Conservation (phyloP, 225 moss, liverwort and hornwort species). For the Physcomitrellopsis africana region DNA sequence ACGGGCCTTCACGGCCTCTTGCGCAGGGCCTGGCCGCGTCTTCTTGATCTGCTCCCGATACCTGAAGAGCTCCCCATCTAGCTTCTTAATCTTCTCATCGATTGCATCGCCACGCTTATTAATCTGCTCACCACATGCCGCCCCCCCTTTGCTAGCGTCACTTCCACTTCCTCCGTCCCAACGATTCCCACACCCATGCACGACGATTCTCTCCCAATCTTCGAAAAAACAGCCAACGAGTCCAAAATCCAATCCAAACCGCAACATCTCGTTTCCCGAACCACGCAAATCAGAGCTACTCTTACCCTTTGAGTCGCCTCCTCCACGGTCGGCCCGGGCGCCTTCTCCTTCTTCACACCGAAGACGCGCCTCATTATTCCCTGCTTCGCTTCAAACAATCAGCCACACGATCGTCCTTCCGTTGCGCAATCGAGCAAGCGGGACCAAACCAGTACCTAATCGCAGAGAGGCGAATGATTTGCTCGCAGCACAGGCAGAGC, state of each 20-base stretch:
- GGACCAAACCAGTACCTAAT: slow-evolving; percentile 5
- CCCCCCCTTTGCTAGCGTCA: not conserved
- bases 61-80: slow-evolving; percentile 88
- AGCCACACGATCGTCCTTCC: not conserved
- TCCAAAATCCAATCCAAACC: not conserved
- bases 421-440: not conserved
- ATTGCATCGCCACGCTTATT: slow-evolving; percentile 92
- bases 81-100: slow-evolving; percentile 94
- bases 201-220: not conserved
- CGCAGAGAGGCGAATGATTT: slow-evolving; percentile 14
- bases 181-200: slow-evolving; percentile 13
- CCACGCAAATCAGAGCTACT: not conserved
- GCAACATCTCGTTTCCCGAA: not conserved
- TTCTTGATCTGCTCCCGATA: slow-evolving; percentile 98
- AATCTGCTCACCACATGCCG: slow-evolving; percentile 54
- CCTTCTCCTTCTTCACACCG: slow-evolving; percentile 94
- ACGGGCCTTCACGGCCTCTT: slow-evolving; percentile 94
- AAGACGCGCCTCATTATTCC: slow-evolving; percentile 86
- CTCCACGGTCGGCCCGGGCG: slow-evolving; percentile 82
- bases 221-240: too few relatives aligned
- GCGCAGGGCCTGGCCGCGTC: slow-evolving; percentile 93
- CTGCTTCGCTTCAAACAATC: not conserved
- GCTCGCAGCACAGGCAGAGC: not conserved
- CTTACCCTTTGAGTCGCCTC: slow-evolving; percentile 89
- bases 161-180: slow-evolving; percentile 7